Evolutionary conservation across 129 eudicot species (phyloP).

Genomic region (Glebionis coronaria): DNA sequence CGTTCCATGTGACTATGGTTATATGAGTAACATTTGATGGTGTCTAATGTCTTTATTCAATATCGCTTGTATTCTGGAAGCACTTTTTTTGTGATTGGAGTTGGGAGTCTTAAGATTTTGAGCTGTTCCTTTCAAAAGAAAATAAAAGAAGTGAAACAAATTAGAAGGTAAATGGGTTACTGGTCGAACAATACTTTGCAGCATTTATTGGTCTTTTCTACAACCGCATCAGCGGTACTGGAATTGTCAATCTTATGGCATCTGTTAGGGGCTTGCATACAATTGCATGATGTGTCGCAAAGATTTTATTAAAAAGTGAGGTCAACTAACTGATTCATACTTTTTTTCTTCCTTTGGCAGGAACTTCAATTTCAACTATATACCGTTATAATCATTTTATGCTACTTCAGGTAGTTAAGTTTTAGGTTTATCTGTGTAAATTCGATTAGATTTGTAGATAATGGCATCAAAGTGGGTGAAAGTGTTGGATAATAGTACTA

Average conservation of each 20-base stretch:
- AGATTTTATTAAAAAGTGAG: background rate
- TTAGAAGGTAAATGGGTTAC: background rate
- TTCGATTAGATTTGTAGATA: conserved; percentile 36
- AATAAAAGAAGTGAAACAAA: background rate
- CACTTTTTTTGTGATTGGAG: conserved; percentile 4
- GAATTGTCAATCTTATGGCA: background rate
- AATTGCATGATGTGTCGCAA: background rate
- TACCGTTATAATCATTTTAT: conserved; percentile 23
- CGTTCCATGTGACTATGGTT: too few relatives aligned
- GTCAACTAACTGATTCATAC: conserved; percentile 1
- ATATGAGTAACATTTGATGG: background rate
- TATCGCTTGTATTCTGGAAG: background rate
- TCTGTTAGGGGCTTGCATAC: background rate
- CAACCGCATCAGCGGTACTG: background rate
- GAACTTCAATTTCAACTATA: conserved; percentile 25
- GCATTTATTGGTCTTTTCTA: background rate
- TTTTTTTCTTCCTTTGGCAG: conserved; percentile 19
- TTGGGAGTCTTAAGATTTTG: conserved; percentile 5
- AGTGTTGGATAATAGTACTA: conserved; percentile 35
- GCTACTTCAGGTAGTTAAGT: conserved; percentile 21
- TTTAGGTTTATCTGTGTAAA: conserved; percentile 33
- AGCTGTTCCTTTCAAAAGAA: background rate
- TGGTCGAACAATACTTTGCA: background rate
- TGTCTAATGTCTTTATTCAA: conserved; percentile 8
- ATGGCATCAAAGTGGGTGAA: conserved; percentile 50